A percentile compares a stretch with the other conserved stretches of the same genome.
Conservation (phyloP, 129 eudicot genomes). For the Flaveria ramosissima region DNA sequence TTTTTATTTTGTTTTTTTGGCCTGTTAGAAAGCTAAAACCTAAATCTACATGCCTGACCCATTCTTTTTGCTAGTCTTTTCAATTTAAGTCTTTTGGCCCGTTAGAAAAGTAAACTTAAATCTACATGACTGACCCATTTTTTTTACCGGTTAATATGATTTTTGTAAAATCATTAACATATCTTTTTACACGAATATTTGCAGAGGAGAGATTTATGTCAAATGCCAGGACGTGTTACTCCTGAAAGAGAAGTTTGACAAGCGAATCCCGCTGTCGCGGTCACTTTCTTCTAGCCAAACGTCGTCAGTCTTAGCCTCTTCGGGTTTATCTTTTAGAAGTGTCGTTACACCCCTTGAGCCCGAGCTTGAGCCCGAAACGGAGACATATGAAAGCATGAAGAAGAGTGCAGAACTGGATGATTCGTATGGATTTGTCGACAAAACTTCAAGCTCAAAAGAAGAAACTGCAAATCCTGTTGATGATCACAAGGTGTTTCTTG, state of each 20-base stretch:
- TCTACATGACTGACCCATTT: neutral
- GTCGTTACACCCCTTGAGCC: constrained; percentile 20
- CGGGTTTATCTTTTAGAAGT: constrained; percentile 53
- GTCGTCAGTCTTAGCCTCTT: constrained; percentile 45
- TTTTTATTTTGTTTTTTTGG: neutral
- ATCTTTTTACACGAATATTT: neutral
- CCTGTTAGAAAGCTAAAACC: neutral
- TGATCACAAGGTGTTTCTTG: constrained; percentile 39
- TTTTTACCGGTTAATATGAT: neutral
- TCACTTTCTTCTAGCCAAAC: constrained; percentile 56
- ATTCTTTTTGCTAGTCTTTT: neutral
- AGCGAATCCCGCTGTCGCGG: constrained; percentile 49
- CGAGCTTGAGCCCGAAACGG: constrained; percentile 13
- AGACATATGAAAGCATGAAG: constrained; percentile 22
- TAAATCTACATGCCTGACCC: neutral
- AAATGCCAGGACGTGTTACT: constrained; percentile 73
- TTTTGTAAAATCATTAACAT: neutral
- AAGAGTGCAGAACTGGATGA: constrained; percentile 24
- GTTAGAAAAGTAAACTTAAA: neutral
- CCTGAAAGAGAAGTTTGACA: constrained; percentile 69
- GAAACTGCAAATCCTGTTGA: constrained; percentile 5
- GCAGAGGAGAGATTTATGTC: constrained; percentile 90
- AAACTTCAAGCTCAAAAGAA: constrained; percentile 6
- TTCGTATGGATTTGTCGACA: constrained; percentile 26
- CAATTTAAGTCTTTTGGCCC: neutral